Evolutionary conservation across 1,284 basidiomycete species (phyloP), one percentile per base, ranked within the genome.

Genomic region (Melanopsichium pennsylvanicum): DNA sequence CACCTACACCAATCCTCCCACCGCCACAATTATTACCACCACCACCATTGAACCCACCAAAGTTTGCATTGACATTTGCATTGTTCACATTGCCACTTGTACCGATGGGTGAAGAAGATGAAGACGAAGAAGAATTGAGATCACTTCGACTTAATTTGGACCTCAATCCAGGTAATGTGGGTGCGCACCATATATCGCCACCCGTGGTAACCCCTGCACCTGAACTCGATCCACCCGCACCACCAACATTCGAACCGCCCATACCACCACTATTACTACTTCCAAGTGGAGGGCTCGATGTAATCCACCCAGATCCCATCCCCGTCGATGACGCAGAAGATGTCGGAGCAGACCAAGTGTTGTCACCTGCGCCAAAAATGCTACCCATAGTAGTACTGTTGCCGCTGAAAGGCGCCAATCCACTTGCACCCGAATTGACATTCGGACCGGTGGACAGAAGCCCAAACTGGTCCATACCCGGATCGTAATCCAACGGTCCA

Each of bases 161-260:
- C 5, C 67, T 26, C 22, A 66, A 27, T 35, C 59, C 51, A 3
- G 56, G 45, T 3, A 70, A 34, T 3, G 41, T 39, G 0, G 67
- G 57, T 5, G 67, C 50, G 1, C 62, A 66, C 68, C 68, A 70
- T 22, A 70, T 70, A 38, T 70, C 68, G 4, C 34, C 41, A 5
- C 34, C 47, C 1, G 35, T 40, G 2, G 22, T 29, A 11, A 15
- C 44, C 3, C 38, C 41, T 10, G 56, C 27, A 1, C 32, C 25
- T 12, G 19, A 19, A 2, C 52, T 38, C 15, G 29, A 38, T 1
- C 62, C n/a, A n/a, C n/a, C n/a, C n/a, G n/a, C n/a, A n/a, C n/a
- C n/a, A n/a, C n/a, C n/a, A n/a, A n/a, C n/a, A n/a, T n/a, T n/a
- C n/a, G n/a, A n/a, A n/a, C n/a, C n/a, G n/a, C n/a, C n/a, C n/a